Percentiles rank a stretch among this genome's conserved stretches.
phyloP scores from a whole-genome alignment of 129 eudicot species.

The Lactuca saligna region DNA sequence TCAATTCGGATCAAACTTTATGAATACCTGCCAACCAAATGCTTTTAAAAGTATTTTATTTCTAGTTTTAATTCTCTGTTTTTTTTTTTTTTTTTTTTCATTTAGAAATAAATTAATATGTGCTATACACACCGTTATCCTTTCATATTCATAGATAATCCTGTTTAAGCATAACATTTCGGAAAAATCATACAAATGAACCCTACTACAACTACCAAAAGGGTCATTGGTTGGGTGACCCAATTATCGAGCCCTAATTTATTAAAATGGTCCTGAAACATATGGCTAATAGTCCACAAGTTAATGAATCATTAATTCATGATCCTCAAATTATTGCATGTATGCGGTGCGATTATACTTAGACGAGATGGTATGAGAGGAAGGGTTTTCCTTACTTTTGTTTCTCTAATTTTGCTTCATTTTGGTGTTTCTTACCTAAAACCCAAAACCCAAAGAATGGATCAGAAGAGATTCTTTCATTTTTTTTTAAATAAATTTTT shows the following conservation, averaged over 20 bases:
- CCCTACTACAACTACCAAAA: slow-evolving; percentile 12
- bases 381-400: too few species aligned
- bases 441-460: too few species aligned
- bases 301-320: background rate
- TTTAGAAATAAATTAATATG: background rate
- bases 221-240: slow-evolving; percentile 1
- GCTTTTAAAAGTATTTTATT: too few species aligned
- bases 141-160: background rate
- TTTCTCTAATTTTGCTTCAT: too few species aligned
- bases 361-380: too few species aligned
- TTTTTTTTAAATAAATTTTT: too few species aligned
- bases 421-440: too few species aligned
- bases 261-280: slow-evolving; percentile 2
- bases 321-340: slow-evolving; percentile 1
- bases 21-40: too few species aligned
- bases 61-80: too few species aligned
- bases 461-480: too few species aligned
- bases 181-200: background rate
- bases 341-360: slow-evolving; percentile 19
- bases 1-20: too few species aligned
- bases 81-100: too few species aligned
- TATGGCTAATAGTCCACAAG: slow-evolving; percentile 9
- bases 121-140: background rate
- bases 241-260: slow-evolving; percentile 8
- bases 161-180: background rate